Evolutionary conservation across 208 protist genomes (phyloP), one percentile per base, ranked within the genome.

Genomic region (Trypanosoma avium): DNA sequence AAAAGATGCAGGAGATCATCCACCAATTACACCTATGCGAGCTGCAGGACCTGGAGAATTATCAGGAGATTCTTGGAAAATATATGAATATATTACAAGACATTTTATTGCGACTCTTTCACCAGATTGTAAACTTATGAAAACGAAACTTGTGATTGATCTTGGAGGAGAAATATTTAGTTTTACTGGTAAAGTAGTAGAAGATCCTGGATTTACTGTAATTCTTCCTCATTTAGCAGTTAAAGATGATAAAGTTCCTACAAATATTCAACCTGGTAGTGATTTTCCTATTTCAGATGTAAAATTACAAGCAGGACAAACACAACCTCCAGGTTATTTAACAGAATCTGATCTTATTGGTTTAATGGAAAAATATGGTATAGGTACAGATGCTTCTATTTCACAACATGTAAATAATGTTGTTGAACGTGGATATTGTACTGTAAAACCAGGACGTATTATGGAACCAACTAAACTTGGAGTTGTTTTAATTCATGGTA

Each of bases 341-440:
- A 97, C 94, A 1, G 99, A 99, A 77, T 56, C 97, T 0, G 97
- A 99, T 24, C 75, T 99, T 10, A 99, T 99, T 35, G 73, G 77
- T 0, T 53, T 96, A 9, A 99, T 99, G 98, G 98, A 99, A 54
- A 90, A 90, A 59, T 82, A 99, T 65, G 91, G 95, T 32, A 99
- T 99, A 56, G 98, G 98, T 30, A 99, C 98, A 2, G 99, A 99
- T 79, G 98, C 98, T 3, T 99, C 98, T 13, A 99, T 99, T 64
- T 97, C 98, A 3, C 79, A 97, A 66, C 99, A 99, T 77, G 99
- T 99, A 27, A 82, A 97, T 65, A 99, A 88, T 42, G 95, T 99
- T 48, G 75, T 97, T 30, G 81, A 98, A 48, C 81, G 97, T 33
- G 84, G 78, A 19, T 98, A 98, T 68, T 93, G 86, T 79, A 69